Evolutionary conservation across 352 stramenopile species (phyloP).

Genomic region (Aphanomyces cochlioides): DNA sequence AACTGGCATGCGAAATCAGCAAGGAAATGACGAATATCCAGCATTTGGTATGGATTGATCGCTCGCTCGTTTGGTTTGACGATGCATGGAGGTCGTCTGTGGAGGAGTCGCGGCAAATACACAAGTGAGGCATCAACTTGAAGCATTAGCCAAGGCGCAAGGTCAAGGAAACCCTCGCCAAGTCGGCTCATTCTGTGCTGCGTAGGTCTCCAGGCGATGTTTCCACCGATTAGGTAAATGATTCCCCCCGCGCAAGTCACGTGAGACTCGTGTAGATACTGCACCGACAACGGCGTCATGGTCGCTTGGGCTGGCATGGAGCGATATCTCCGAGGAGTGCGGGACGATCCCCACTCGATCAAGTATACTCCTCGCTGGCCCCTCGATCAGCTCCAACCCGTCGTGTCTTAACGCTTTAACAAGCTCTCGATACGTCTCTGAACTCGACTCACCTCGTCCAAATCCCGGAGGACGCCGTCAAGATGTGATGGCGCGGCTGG

Average conservation of each 20-base stretch:
- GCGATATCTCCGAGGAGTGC: conserved; percentile 49
- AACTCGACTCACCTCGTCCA: neutral
- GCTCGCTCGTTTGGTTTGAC: neutral
- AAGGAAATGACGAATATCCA: conserved; percentile 51
- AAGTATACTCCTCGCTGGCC: conserved; percentile 77
- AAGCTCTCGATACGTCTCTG: neutral
- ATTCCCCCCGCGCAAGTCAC: too few species aligned
- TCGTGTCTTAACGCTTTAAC: neutral
- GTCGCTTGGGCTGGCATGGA: conserved; percentile 92
- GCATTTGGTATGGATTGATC: conserved; percentile 57
- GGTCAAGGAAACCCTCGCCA: neutral
- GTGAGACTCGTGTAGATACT: conserved; percentile 61
- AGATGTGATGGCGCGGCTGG: too few species aligned
- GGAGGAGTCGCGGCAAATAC: conserved; percentile 97
- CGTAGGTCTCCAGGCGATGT: conserved; percentile 17
- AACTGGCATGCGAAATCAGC: conserved; percentile 81
- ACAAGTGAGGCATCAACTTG: conserved; percentile 86
- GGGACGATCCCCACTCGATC: conserved; percentile 46
- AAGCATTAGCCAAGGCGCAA: conserved; percentile 52
- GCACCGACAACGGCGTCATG: conserved; percentile 98
- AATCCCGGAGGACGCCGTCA: too few species aligned
- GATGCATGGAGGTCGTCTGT: conserved; percentile 80
- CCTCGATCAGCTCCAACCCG: conserved; percentile 48
- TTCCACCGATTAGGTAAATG: conserved; percentile 41
- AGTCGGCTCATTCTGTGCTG: neutral